These are phyloP conservation scores for Tuber indicum DNA, from an alignment of 495 filamentous ascomycete species.

Conservation along the genomic window DNA sequence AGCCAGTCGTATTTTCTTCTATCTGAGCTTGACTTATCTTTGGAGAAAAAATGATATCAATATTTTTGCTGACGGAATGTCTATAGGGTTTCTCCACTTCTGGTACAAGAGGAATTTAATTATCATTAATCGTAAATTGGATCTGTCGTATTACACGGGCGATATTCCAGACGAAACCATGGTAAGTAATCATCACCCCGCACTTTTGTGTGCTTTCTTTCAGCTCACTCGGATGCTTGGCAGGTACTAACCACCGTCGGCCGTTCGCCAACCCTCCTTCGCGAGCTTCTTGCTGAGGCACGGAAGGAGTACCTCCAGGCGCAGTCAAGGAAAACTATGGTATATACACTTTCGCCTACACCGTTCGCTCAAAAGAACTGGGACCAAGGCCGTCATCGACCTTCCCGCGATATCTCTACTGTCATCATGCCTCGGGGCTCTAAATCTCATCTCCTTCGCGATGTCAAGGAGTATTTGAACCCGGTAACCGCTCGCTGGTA, in stretches of 20 bases:
- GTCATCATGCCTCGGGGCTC: slow-evolving; percentile 61
- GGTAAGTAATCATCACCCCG: slow-evolving; percentile 23
- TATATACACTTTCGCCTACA: slow-evolving; percentile 40
- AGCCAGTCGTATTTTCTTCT: background rate
- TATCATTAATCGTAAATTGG: slow-evolving; percentile 39
- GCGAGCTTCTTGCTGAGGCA: slow-evolving; percentile 61
- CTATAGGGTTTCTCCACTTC: slow-evolving; percentile 37
- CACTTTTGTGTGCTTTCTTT: slow-evolving; percentile 4
- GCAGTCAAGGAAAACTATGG: slow-evolving; percentile 41
- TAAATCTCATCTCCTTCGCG: slow-evolving; percentile 67
- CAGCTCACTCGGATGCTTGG: slow-evolving; percentile 16
- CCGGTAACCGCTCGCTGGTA: slow-evolving; percentile 74
- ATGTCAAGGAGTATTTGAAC: slow-evolving; percentile 84
- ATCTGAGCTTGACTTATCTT: background rate
- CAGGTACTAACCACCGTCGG: slow-evolving; percentile 48
- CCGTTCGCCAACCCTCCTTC: slow-evolving; percentile 58
- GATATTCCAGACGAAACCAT: slow-evolving; percentile 43
- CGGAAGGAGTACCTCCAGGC: slow-evolving; percentile 37
- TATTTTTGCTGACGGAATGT: slow-evolving; percentile 20
- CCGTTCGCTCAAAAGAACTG: slow-evolving; percentile 40
- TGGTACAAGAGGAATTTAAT: slow-evolving; percentile 40
- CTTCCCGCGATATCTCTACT: slow-evolving; percentile 58
- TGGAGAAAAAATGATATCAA: background rate
- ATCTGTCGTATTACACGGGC: slow-evolving; percentile 38
- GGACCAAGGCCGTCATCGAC: slow-evolving; percentile 44